phyloP scores from a whole-genome alignment of 2,329 filamentous ascomycete species.

The Aurifilum marmelostoma region DNA sequence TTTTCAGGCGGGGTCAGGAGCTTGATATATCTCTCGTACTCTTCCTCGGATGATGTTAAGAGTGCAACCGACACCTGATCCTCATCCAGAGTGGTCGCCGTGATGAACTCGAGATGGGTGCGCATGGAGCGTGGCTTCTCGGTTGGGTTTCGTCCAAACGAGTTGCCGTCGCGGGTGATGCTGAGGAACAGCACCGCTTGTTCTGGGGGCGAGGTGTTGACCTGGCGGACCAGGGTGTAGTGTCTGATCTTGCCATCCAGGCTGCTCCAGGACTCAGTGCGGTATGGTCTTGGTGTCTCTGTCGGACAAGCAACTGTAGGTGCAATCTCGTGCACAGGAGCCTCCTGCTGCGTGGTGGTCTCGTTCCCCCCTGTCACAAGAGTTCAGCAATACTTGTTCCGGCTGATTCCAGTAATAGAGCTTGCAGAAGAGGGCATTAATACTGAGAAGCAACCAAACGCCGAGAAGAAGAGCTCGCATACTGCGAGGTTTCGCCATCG shows the following conservation, averaged over 20 bases:
- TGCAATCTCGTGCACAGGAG: neutral
- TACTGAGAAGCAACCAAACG: neutral
- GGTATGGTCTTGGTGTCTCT: neutral
- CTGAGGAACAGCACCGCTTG: conserved; percentile 11
- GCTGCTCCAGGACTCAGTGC: conserved; percentile 7
- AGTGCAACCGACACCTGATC: neutral
- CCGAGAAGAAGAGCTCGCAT: neutral
- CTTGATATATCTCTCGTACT: neutral
- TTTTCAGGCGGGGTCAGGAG: neutral
- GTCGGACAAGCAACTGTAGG: neutral
- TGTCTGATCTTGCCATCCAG: conserved; percentile 3
- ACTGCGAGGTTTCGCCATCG: neutral
- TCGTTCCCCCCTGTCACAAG: neutral
- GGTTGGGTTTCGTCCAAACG: conserved; percentile 5
- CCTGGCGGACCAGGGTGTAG: neutral
- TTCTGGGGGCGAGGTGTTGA: neutral
- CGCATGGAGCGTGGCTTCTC: neutral
- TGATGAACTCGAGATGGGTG: conserved; percentile 6
- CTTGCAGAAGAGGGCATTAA: conserved; percentile 1
- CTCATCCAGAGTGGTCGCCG: neutral
- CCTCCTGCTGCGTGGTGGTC: neutral
- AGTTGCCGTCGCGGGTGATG: neutral
- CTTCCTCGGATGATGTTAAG: neutral
- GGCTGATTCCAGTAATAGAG: neutral
- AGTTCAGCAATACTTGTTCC: neutral